Evolutionary conservation across 140 eudicot species (phyloP).

Genomic region (Flaveria floridana): DNA sequence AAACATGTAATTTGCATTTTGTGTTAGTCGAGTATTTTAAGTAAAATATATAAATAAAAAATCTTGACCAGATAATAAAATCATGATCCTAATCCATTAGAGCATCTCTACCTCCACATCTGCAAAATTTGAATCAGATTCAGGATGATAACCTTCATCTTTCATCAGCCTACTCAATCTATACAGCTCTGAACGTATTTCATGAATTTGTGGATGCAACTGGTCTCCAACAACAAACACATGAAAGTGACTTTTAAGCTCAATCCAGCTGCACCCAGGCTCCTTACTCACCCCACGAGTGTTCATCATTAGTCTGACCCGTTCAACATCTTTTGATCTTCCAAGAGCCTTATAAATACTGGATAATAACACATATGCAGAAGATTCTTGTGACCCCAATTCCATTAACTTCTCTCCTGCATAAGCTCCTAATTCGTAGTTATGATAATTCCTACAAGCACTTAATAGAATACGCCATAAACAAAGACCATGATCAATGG

Average conservation of each 20-base stretch:
- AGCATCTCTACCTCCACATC: constrained; percentile 37
- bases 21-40: neutral
- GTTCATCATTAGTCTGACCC: constrained; percentile 54
- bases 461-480: constrained; percentile 62
- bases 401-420: constrained; percentile 71
- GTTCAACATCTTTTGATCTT: constrained; percentile 47
- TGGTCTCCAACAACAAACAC: constrained; percentile 71
- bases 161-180: constrained; percentile 46
- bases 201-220: constrained; percentile 48
- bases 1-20: neutral
- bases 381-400: constrained; percentile 65
- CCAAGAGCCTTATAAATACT: constrained; percentile 54
- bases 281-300: constrained; percentile 56
- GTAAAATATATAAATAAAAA: neutral
- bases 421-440: constrained; percentile 60
- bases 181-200: constrained; percentile 38
- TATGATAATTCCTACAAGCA: constrained; percentile 55
- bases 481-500: constrained; percentile 52
- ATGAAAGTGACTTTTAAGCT: constrained; percentile 51
- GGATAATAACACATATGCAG: constrained; percentile 61
- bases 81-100: constrained; percentile 21
- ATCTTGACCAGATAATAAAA: constrained; percentile 10
- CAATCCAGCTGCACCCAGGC: constrained; percentile 75
- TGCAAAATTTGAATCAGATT: constrained; percentile 37
- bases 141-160: constrained; percentile 56